A percentile compares a stretch with the other conserved stretches of the same genome.
These are phyloP conservation scores for Dactylis glomerata DNA, from an alignment of 176 grass and related monocot species.

Conservation along the genomic window DNA sequence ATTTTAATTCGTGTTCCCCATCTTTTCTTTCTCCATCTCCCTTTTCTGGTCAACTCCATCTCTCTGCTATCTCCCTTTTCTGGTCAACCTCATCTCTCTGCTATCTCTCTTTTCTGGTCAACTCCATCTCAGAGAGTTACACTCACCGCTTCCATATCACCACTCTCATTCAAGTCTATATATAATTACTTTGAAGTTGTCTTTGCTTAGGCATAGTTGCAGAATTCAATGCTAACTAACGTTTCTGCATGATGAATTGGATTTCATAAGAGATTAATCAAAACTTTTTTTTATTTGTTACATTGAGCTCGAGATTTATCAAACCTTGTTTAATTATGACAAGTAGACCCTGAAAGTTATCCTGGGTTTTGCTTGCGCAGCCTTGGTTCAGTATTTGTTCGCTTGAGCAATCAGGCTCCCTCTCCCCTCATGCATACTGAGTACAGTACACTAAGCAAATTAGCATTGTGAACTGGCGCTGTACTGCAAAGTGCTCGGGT, in stretches of 20 bases:
- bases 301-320: background rate
- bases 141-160: background rate
- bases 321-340: background rate
- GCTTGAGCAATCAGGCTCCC: background rate
- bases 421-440: background rate
- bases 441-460: background rate
- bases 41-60: background rate
- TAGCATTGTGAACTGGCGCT: background rate
- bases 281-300: background rate
- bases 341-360: background rate
- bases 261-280: background rate
- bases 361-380: background rate
- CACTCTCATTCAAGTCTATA: background rate
- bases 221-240: background rate
- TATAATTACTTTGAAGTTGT: background rate
- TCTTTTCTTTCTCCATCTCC: background rate
- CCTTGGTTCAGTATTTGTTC: background rate
- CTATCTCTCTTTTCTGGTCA: background rate
- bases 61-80: background rate
- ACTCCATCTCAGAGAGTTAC: background rate
- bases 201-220: background rate
- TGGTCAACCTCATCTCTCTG: background rate
- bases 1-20: background rate
- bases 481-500: background rate
- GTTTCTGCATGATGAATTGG: background rate